These are phyloP conservation scores for Ascochyta fabae DNA, from an alignment of 2,329 filamentous ascomycete genomes.

Conservation along the genomic window DNA sequence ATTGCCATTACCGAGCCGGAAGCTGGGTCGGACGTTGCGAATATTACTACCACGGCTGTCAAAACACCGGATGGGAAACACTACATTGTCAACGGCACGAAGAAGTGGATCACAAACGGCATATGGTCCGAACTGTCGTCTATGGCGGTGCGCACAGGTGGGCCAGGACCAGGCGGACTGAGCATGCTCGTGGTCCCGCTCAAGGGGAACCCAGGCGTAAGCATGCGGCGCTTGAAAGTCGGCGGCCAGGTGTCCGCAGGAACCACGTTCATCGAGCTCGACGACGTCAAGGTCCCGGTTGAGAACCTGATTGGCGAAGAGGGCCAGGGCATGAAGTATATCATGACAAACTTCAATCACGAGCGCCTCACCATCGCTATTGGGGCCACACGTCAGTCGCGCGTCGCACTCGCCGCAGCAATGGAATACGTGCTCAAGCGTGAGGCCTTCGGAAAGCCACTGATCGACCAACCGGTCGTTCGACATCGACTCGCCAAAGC, in stretches of 20 bases:
- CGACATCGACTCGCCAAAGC: slow-evolving; percentile 74
- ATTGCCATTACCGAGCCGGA: slow-evolving; percentile 82
- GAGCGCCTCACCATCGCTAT: slow-evolving; percentile 73
- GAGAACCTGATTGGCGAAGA: slow-evolving; percentile 74
- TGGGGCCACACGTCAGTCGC: slow-evolving; percentile 66
- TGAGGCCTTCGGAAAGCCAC: slow-evolving; percentile 70
- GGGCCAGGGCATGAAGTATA: slow-evolving; percentile 74
- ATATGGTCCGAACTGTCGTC: slow-evolving; percentile 72
- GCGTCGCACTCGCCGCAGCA: slow-evolving; percentile 65
- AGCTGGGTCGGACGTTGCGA: slow-evolving; percentile 76
- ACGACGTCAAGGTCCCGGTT: slow-evolving; percentile 74
- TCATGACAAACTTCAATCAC: slow-evolving; percentile 83
- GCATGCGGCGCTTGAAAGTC: slow-evolving; percentile 71
- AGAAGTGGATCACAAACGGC: slow-evolving; percentile 71
- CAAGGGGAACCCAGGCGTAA: slow-evolving; percentile 70
- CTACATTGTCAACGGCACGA: slow-evolving; percentile 75
- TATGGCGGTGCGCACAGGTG: slow-evolving; percentile 78
- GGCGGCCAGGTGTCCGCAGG: slow-evolving; percentile 69
- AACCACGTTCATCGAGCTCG: slow-evolving; percentile 77
- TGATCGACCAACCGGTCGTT: slow-evolving; percentile 78
- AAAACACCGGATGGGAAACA: slow-evolving; percentile 68
- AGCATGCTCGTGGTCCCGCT: slow-evolving; percentile 73
- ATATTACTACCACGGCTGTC: slow-evolving; percentile 71
- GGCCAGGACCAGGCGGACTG: slow-evolving; percentile 66
- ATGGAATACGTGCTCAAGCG: slow-evolving; percentile 69